A percentile compares a stretch with the other conserved stretches of the same genome.
Evolutionary conservation across 108 stramenopile species (phyloP).

Genomic region (Schizochytrium sp.): DNA sequence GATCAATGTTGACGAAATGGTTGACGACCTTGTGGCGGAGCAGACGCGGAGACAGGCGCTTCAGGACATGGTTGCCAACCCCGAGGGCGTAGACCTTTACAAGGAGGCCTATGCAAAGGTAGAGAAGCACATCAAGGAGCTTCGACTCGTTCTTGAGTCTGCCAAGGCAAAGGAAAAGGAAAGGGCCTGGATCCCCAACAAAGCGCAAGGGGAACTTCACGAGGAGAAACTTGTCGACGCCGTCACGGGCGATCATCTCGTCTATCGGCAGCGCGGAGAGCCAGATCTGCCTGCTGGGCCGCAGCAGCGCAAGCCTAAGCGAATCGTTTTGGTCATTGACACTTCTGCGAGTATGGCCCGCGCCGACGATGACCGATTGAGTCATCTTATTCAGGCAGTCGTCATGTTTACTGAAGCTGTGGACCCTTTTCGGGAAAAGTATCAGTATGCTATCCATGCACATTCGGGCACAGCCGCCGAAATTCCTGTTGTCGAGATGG

Average conservation of each 20-base stretch:
- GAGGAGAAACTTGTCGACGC: slow-evolving; percentile 71
- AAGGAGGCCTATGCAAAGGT: slow-evolving; percentile 33
- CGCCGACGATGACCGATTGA: slow-evolving; percentile 63
- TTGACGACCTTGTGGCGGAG: background rate
- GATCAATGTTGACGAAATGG: background rate
- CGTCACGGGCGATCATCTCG: slow-evolving; percentile 67
- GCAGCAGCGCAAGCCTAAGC: slow-evolving; percentile 29
- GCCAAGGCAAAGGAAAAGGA: slow-evolving; percentile 49
- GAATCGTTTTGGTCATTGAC: slow-evolving; percentile 64
- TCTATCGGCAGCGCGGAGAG: slow-evolving; percentile 73
- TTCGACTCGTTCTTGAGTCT: slow-evolving; percentile 47
- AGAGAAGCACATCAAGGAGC: slow-evolving; percentile 23
- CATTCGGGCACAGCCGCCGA: background rate
- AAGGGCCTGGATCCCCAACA: slow-evolving; percentile 64
- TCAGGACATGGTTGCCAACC: background rate
- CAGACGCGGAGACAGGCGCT: background rate
- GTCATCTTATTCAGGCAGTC: slow-evolving; percentile 64
- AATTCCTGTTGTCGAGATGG: slow-evolving; percentile 6
- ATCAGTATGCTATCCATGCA: background rate
- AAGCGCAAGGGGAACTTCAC: slow-evolving; percentile 72
- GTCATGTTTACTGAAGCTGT: slow-evolving; percentile 68
- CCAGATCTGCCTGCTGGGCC: slow-evolving; percentile 16
- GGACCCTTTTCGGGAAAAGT: background rate
- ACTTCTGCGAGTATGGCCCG: slow-evolving; percentile 71
- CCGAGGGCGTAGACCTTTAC: background rate